Evolutionary conservation across 306 rosid genomes (phyloP).

Genomic region (Lupinus albus): DNA sequence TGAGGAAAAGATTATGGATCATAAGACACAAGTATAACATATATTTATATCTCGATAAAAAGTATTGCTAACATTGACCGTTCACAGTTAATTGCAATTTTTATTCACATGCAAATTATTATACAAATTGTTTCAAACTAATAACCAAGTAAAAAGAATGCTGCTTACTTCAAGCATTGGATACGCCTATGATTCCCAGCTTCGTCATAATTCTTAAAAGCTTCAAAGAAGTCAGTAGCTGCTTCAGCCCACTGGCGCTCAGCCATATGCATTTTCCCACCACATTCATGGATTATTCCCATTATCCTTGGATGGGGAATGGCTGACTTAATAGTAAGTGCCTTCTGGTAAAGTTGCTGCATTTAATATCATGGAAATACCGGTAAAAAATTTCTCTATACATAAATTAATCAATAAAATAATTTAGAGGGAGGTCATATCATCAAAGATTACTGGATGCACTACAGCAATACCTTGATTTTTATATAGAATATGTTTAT

Average conservation of each 20-base stretch:
- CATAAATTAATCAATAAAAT: neutral
- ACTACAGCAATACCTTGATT: neutral
- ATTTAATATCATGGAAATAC: slow-evolving; percentile 39
- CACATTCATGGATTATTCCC: slow-evolving; percentile 98
- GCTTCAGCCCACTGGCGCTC: slow-evolving; percentile 99
- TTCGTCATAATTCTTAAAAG: slow-evolving; percentile 92
- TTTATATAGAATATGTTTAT: neutral
- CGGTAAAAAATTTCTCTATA: slow-evolving; percentile 37
- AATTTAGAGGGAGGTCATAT: neutral
- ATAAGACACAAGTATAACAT: too few species aligned
- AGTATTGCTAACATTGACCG: too few species aligned
- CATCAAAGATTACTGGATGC: neutral
- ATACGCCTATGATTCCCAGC: slow-evolving; percentile 98
- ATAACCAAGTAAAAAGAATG: slow-evolving; percentile 21
- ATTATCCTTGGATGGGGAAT: slow-evolving; percentile 98
- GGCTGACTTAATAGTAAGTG: slow-evolving; percentile 95
- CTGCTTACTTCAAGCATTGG: slow-evolving; percentile 86
- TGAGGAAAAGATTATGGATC: slow-evolving; percentile 21
- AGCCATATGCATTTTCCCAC: slow-evolving; percentile 99
- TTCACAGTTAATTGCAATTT: too few species aligned
- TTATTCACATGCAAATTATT: too few species aligned
- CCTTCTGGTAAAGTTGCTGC: slow-evolving; percentile 99
- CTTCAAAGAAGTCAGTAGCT: slow-evolving; percentile 97
- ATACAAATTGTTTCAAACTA: too few species aligned
- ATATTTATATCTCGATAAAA: too few species aligned